phyloP scores from a whole-genome alignment of 148 eudicot genomes.

The Camellia lanceoleosa region DNA sequence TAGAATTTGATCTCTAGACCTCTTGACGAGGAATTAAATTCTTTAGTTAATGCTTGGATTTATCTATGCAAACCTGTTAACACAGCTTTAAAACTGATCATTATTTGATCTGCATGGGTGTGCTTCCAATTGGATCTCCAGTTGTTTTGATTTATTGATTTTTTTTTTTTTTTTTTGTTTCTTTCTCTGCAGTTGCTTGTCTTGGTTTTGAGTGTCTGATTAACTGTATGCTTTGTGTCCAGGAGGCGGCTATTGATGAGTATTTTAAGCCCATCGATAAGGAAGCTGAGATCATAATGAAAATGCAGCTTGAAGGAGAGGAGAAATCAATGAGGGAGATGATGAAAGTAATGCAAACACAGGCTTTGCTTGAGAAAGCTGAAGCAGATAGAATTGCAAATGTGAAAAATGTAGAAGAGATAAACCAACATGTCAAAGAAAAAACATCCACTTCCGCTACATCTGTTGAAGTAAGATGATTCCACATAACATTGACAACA shows the following conservation, averaged over 20 bases:
- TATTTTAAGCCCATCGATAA: conserved; percentile 83
- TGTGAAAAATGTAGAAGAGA: conserved; percentile 27
- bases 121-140: neutral
- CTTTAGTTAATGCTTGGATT: neutral
- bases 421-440: conserved; percentile 22
- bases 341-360: conserved; percentile 66
- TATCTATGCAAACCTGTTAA: neutral
- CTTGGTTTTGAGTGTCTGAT: neutral
- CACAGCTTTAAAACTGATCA: neutral
- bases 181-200: neutral
- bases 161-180: neutral
- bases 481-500: neutral
- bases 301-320: conserved; percentile 71
- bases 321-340: conserved; percentile 61
- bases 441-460: conserved; percentile 14
- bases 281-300: conserved; percentile 66
- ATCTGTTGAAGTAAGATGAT: conserved; percentile 20
- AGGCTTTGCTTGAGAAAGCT: conserved; percentile 62
- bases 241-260: conserved; percentile 83
- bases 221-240: conserved; percentile 11
- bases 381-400: conserved; percentile 49
- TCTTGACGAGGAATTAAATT: neutral
- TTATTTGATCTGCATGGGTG: neutral
- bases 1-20: neutral
- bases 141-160: neutral